Evolutionary conservation across 768 basidiomycete genomes (phyloP), one percentile per base, ranked within the genome.

Genomic region (Mycena maculata): DNA sequence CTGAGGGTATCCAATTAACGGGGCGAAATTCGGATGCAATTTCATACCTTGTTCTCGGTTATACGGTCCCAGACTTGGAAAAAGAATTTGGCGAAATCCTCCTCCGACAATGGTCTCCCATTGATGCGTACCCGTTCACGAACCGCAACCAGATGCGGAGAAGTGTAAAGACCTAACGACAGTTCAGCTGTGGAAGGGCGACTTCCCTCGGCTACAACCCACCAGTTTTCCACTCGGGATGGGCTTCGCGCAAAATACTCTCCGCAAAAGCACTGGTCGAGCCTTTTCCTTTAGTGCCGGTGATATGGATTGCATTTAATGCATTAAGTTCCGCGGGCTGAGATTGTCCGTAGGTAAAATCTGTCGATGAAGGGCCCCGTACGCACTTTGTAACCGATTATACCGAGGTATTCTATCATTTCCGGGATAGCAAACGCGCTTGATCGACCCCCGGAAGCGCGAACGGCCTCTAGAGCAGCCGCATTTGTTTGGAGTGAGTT

Each of bases 221-320:
- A 93, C 95, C 97, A 69, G 93, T 87, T 83, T 90, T 96, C 84
- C 91, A 93, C 2, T 84, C 80, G 9, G 96, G 91, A 70, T 80
- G 86, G n/a, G 85, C 79, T 65, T 86, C 84, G n/a, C 94, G 87
- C 54, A 99, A 82, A 58, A 98, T 90, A 12, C 92, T 93, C 72
- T 95, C 92, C 5, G 88, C 87, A 73, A 99, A 99, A 10, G 98
- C 97, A 70, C 93, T 94, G 1, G 98, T 96, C 4, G 97, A 99
- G 9, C 97, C 97, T 77, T 99, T 99, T 36, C 97, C 97, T 80
- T 99, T 99, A 5, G 98, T 99, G 4, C 97, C 97, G 11, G 97
- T 96, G 71, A 99, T 90, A 82, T 99, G 97, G 50, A 99, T 88
- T 63, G 97, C 95, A 77, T 98, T 97, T 59, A 99, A 83, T 25